These are phyloP conservation scores for Vitis rupestris DNA, from an alignment of 164 flowering plant genomes.

Conservation along the genomic window DNA sequence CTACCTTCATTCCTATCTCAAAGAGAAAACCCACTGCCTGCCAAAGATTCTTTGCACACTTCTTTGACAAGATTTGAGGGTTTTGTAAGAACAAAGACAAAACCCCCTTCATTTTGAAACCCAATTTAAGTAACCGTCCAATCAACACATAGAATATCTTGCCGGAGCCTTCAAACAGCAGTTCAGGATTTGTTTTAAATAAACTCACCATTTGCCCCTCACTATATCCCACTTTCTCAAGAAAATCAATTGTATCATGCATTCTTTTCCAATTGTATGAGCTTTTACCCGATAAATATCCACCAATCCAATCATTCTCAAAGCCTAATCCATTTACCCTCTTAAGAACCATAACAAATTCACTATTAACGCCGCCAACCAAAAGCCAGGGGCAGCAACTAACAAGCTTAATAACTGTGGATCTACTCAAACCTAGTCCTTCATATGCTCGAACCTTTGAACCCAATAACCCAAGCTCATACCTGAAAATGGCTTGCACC, in stretches of 20 bases:
- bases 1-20: slow-evolving; percentile 37
- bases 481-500: slow-evolving; percentile 42
- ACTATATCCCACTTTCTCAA: slow-evolving; percentile 46
- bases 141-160: slow-evolving; percentile 41
- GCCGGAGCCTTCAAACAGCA: slow-evolving; percentile 60
- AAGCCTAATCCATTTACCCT: slow-evolving; percentile 40
- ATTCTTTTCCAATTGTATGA: slow-evolving; percentile 46
- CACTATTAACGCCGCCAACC: slow-evolving; percentile 36
- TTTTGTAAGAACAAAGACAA: slow-evolving; percentile 30
- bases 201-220: slow-evolving; percentile 29
- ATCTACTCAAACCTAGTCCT: slow-evolving; percentile 37
- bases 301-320: slow-evolving; percentile 44
- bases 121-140: slow-evolving; percentile 48
- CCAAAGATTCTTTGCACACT: slow-evolving; percentile 28
- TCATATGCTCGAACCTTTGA: slow-evolving; percentile 53
- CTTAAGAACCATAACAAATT: slow-evolving; percentile 35
- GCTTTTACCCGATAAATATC: slow-evolving; percentile 26
- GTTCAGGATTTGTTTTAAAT: slow-evolving; percentile 31
- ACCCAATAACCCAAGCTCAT: slow-evolving; percentile 43
- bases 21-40: slow-evolving; percentile 33
- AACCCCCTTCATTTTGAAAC: slow-evolving; percentile 35
- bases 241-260: slow-evolving; percentile 38
- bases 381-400: slow-evolving; percentile 46
- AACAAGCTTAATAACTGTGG: slow-evolving; percentile 46
- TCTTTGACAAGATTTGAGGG: slow-evolving; percentile 36